Conservation (phyloP, 192 early-diverging fungal genomes). For the Backusella tarrabulga region DNA sequence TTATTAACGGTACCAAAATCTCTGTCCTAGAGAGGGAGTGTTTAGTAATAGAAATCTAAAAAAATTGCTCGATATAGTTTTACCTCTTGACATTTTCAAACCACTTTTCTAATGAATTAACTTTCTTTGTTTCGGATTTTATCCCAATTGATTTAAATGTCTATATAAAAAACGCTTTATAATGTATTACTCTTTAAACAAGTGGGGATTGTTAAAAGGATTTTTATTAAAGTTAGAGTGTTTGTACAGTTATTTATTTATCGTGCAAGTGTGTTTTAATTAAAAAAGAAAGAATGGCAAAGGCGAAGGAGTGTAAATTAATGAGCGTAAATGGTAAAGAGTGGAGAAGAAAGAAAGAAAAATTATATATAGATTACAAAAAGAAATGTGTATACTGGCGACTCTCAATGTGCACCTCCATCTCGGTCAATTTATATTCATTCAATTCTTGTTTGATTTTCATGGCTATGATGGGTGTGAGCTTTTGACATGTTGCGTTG, state of each 20-base stretch:
- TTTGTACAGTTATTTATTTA: neutral
- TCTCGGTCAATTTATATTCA: constrained; percentile 88
- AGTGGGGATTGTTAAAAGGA: no score
- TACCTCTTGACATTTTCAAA: constrained; percentile 30
- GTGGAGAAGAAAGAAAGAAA: neutral
- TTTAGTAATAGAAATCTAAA: neutral
- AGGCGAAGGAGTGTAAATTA: neutral
- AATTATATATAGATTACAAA: constrained; percentile 28
- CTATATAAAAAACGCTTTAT: no score
- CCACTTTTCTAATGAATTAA: constrained; percentile 2
- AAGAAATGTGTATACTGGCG: constrained; percentile 72
- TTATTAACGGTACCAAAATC: constrained; percentile 42
- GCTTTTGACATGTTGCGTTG: constrained; percentile 75
- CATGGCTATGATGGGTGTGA: constrained; percentile 83
- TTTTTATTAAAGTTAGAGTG: neutral
- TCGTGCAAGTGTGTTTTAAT: neutral
- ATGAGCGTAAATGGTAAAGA: neutral
- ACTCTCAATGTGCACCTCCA: constrained; percentile 84
- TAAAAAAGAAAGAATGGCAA: neutral
- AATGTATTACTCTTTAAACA: no score
- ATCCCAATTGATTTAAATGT: no score
- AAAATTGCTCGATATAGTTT: neutral
- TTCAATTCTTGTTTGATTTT: constrained; percentile 93
- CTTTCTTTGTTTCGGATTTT: no score
- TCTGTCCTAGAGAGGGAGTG: constrained; percentile 35